These are phyloP conservation scores for Blumeriella jaapii DNA, from an alignment of 2,329 filamentous ascomycete genomes.

Conservation along the genomic window DNA sequence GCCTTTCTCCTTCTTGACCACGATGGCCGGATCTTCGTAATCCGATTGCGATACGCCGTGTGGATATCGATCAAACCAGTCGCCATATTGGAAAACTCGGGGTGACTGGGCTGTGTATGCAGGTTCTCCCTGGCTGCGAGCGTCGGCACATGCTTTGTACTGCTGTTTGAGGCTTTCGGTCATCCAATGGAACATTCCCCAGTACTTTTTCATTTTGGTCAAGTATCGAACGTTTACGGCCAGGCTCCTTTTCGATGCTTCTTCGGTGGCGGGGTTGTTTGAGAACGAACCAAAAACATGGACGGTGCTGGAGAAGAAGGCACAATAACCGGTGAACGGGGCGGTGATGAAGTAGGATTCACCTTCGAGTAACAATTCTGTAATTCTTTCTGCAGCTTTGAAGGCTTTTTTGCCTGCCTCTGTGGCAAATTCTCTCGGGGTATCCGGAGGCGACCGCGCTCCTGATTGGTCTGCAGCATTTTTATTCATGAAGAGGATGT, in stretches of 20 bases:
- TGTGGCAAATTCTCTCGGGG: slow-evolving; percentile 60
- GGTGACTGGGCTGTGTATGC: slow-evolving; percentile 36
- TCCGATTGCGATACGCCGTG: slow-evolving; percentile 79
- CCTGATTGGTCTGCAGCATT: slow-evolving; percentile 58
- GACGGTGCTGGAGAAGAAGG: slow-evolving; percentile 87
- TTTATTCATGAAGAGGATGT: slow-evolving; percentile 78
- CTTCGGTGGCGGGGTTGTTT: slow-evolving; percentile 64
- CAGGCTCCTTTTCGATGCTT: slow-evolving; percentile 70
- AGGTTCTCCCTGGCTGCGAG: slow-evolving; percentile 53
- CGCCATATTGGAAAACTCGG: slow-evolving; percentile 82
- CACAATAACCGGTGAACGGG: slow-evolving; percentile 89
- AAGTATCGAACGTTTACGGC: slow-evolving; percentile 83
- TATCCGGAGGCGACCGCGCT: slow-evolving; percentile 52
- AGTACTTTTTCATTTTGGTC: slow-evolving; percentile 91
- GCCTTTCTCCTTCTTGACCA: slow-evolving; percentile 61
- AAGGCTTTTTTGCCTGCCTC: slow-evolving; percentile 67
- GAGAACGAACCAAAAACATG: slow-evolving; percentile 89
- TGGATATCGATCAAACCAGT: slow-evolving; percentile 94
- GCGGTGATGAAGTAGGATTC: slow-evolving; percentile 73
- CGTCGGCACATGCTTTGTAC: slow-evolving; percentile 75
- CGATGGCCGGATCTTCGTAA: slow-evolving; percentile 62
- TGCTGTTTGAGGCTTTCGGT: slow-evolving; percentile 83
- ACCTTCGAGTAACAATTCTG: slow-evolving; percentile 68
- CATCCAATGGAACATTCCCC: slow-evolving; percentile 98
- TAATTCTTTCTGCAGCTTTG: slow-evolving; percentile 77